Evolutionary conservation across 2,329 filamentous ascomycete genomes (phyloP).

Genomic region (Epichloe amarillans): DNA sequence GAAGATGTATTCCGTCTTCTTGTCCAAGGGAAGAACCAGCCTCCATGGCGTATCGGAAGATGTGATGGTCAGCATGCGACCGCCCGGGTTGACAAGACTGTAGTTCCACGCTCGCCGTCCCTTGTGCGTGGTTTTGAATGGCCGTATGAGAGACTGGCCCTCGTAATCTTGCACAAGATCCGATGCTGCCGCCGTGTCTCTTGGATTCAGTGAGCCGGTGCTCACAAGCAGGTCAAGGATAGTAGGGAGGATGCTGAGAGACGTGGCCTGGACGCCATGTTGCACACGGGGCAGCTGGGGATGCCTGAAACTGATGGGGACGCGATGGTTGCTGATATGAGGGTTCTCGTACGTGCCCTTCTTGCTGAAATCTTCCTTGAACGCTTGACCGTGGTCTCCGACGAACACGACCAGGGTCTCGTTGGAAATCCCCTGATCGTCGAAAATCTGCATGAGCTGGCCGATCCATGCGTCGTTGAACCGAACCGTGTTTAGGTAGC

Average conservation of each 20-base stretch:
- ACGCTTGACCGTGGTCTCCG: conserved; percentile 23
- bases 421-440: conserved; percentile 19
- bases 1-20: conserved; percentile 17
- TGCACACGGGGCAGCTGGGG: conserved; percentile 17
- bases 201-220: conserved; percentile 17
- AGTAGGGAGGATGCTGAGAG: conserved; percentile 21
- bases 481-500: conserved; percentile 19
- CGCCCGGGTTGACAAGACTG: conserved; percentile 18
- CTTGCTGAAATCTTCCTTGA: conserved; percentile 18
- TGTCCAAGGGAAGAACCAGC: conserved; percentile 17
- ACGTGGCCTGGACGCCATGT: conserved; percentile 16
- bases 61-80: conserved; percentile 16
- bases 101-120: conserved; percentile 19
- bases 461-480: conserved; percentile 20
- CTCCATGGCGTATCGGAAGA: conserved; percentile 13
- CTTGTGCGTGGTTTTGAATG: conserved; percentile 9
- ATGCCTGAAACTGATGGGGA: conserved; percentile 20
- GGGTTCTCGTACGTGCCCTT: conserved; percentile 18
- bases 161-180: conserved; percentile 22
- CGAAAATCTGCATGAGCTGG: conserved; percentile 17
- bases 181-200: conserved; percentile 13
- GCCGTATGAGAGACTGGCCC: conserved; percentile 21
- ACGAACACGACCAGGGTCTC: conserved; percentile 21
- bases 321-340: conserved; percentile 20
- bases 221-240: conserved; percentile 22